These are phyloP conservation scores for Astrothelium macrocarpum DNA, from an alignment of 495 filamentous ascomycete species.

Conservation along the genomic window DNA sequence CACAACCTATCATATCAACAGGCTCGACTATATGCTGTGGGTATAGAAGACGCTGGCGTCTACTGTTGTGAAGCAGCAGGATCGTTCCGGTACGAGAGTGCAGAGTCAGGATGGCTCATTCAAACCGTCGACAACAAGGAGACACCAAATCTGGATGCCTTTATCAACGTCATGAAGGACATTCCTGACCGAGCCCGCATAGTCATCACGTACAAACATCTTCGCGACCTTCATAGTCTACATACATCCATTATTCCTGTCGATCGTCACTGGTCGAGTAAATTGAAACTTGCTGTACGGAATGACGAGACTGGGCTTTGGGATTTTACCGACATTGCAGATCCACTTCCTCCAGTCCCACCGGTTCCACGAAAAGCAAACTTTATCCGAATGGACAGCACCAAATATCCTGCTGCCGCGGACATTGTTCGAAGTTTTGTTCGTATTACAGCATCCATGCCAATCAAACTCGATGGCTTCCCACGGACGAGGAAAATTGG, in stretches of 20 bases:
- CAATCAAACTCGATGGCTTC: slow-evolving; percentile 91
- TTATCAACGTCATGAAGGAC: slow-evolving; percentile 80
- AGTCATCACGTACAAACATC: slow-evolving; percentile 89
- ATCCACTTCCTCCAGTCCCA: slow-evolving; percentile 61
- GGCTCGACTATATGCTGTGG: slow-evolving; percentile 83
- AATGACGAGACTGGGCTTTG: slow-evolving; percentile 88
- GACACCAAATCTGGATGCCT: slow-evolving; percentile 75
- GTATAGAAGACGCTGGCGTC: slow-evolving; percentile 64
- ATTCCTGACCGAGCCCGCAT: slow-evolving; percentile 87
- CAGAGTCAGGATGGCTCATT: slow-evolving; percentile 86
- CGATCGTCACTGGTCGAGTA: slow-evolving; percentile 87
- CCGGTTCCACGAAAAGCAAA: slow-evolving; percentile 67
- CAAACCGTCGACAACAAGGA: slow-evolving; percentile 85
- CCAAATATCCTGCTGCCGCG: slow-evolving; percentile 79
- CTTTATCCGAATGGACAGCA: slow-evolving; percentile 83
- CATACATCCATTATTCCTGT: slow-evolving; percentile 87
- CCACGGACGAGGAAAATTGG: slow-evolving; percentile 86
- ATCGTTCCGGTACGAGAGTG: slow-evolving; percentile 87
- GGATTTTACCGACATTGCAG: slow-evolving; percentile 83
- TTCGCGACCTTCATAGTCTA: slow-evolving; percentile 87
- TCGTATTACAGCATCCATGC: slow-evolving; percentile 81
- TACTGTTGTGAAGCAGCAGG: slow-evolving; percentile 93
- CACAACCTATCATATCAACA: slow-evolving; percentile 96
- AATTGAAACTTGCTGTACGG: slow-evolving; percentile 86
- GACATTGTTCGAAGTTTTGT: slow-evolving; percentile 94